Percentiles rank a stretch among this genome's conserved stretches.
phyloP scores from a whole-genome alignment of 257 asterid species.

The Thymus quinquecostatus region DNA sequence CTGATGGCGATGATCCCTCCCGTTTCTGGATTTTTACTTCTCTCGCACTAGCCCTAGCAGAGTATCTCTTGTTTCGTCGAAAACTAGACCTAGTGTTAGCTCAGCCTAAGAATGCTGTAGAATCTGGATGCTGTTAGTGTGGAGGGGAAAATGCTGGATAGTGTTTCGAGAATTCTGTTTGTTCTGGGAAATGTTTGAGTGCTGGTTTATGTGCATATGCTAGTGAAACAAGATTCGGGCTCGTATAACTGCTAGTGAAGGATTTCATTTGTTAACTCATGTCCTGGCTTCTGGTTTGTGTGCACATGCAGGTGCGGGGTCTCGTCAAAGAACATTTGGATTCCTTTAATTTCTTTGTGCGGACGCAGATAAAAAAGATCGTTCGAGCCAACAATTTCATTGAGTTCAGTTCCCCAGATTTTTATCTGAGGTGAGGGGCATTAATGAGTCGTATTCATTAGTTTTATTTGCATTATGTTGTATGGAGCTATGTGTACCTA shows the following conservation, averaged over 20 bases:
- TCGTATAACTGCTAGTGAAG: slow-evolving; percentile 44
- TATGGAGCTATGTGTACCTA: slow-evolving; percentile 5
- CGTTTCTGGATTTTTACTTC: neutral
- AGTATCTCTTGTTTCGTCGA: neutral
- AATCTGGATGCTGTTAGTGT: neutral
- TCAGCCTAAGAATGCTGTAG: neutral
- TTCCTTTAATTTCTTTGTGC: slow-evolving; percentile 76
- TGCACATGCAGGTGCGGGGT: slow-evolving; percentile 72
- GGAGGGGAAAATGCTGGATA: too few species aligned
- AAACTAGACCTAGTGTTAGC: neutral
- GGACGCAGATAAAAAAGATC: slow-evolving; percentile 71
- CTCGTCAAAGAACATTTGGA: slow-evolving; percentile 92
- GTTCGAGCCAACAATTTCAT: slow-evolving; percentile 63
- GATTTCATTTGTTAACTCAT: neutral
- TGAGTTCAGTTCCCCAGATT: slow-evolving; percentile 45
- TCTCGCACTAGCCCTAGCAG: neutral
- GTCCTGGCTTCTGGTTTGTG: slow-evolving; percentile 36
- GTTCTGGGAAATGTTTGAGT: neutral
- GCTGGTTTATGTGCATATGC: slow-evolving; percentile 34
- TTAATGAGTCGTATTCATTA: neutral
- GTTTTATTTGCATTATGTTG: neutral
- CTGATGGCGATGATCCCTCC: neutral
- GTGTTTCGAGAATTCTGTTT: neutral
- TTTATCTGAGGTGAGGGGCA: slow-evolving; percentile 52
- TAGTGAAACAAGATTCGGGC: slow-evolving; percentile 52